Evolutionary conservation across 805 yeast species (phyloP).

Genomic region (Candida sphagnicola): DNA sequence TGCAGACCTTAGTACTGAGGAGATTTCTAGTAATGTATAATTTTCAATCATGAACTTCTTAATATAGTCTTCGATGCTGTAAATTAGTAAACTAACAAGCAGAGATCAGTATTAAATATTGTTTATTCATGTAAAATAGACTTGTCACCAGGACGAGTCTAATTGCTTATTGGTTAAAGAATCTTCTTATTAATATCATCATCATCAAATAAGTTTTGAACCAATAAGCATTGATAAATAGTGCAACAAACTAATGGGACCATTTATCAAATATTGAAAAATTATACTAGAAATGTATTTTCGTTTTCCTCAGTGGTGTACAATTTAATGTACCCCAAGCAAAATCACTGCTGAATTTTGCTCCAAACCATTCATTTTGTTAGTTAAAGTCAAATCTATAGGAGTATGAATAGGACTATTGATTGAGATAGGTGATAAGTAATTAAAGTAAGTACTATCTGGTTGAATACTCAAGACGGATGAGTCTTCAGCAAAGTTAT

Average conservation of each 20-base stretch:
- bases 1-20: conserved; percentile 3
- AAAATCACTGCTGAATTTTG: conserved; percentile 47
- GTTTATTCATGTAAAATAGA: background rate
- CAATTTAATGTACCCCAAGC: conserved; percentile 9
- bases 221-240: background rate
- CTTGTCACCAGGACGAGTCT: background rate
- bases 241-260: conserved; percentile 1
- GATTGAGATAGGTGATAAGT: conserved; percentile 41
- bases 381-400: conserved; percentile 30
- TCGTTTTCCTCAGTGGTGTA: background rate
- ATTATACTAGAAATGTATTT: background rate
- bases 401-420: conserved; percentile 38
- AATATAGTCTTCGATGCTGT: conserved; percentile 4
- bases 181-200: background rate
- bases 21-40: conserved; percentile 1
- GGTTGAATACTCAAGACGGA: background rate
- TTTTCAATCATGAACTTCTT: background rate
- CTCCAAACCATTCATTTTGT: conserved; percentile 32
- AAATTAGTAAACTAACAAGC: conserved; percentile 3
- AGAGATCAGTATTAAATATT: conserved; percentile 1
- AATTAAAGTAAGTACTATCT: conserved; percentile 23
- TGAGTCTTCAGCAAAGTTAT: background rate
- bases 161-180: background rate
- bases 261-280: background rate
- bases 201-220: background rate